Evolutionary conservation across 2,329 filamentous ascomycete species (phyloP), one percentile per base, ranked within the genome.

Genomic region (Tolypocladium ovalisporum): DNA sequence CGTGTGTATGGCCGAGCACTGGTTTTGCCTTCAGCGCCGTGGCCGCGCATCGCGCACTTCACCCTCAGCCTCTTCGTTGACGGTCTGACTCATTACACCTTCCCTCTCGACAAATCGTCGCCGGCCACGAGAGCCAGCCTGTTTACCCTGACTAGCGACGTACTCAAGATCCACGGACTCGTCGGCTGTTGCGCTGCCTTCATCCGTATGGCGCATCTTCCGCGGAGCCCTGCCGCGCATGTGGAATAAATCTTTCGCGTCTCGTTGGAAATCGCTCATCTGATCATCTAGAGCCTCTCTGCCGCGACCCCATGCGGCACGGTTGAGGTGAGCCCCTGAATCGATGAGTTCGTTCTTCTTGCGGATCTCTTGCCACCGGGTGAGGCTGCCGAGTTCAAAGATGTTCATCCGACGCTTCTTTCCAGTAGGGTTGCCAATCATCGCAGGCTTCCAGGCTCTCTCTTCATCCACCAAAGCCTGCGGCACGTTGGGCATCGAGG

Each of bases 361-460:
- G 59, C 82, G 76, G 59, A 92, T 90, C 69, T 90, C 87, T 29
- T 82, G 87, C 85, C 86, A 92, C 44, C 88, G 76, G 54, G 80
- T 86, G 76, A 87, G 75, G 39, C 75, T 72, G 0, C 88, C 88
- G 58, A 89, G 72, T 68, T 92, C 88, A 19, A 92, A 73, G 29
- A 90, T 68, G 66, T 83, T 90, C 78, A 91, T 84, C 59, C 85
- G 79, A 54, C 88, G 79, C 65, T 80, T 82, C 69, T 84, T 86
- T 52, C 85, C 82, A 51, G 81, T 83, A 15, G 88, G 87, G 65
- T 88, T 87, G 15, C 88, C 87, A 66, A 90, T 82, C 61, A 90
- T 81, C 34, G 85, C 77, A 1, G 88, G 84, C 58, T 82, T 82
- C 87, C 85, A 90, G 52, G 85, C 79, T 49, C 78, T 76, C 60